Evolutionary conservation across 2,329 filamentous ascomycete species (phyloP), one percentile per base, ranked within the genome.

Genomic region (Diaporthe aspalathi): DNA sequence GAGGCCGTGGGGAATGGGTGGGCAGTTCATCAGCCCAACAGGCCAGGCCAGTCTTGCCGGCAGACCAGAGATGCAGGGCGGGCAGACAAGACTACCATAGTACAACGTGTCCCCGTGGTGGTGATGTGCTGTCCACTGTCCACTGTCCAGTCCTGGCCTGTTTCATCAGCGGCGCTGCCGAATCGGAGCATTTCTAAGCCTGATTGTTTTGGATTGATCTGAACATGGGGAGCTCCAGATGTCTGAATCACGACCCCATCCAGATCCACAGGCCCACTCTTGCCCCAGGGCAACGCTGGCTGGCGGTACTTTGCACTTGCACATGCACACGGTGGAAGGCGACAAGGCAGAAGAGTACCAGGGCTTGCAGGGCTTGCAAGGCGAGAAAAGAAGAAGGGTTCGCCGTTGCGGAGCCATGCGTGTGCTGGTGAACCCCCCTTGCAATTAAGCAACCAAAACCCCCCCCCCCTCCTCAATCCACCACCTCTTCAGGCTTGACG

Each of bases 181-280:
- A 50, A 65, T 65, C 60, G 60, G 60, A 45, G 60, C 27, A 50
- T 65, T 65, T 65, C 29, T 50, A 38, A 50, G 60, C 60, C 60
- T 65, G 60, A 50, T 50, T 65, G 60, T 65, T 65, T 65, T 65
- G 60, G 60, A 65, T 65, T 65, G 60, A 65, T 65, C 60, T 65
- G 60, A 63, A 65, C 60, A 65, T 65, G 60, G n/a, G n/a, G 60
- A 50, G 43, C 60, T 65, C n/a, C n/a, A n/a, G n/a, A n/a, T n/a
- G n/a, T n/a, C 60, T 65, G 60, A 65, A 65, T 65, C 60, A 65
- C 60, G 60, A 50, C 60, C 60, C 60, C 60, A 50, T 65, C 60
- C 14, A 38, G 60, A 11, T 65, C 60, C 60, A 65, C 29, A 32
- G 32, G 8, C 16, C 54, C 54, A 24, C 54, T 22, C 24, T 8